A percentile compares a stretch with the other conserved stretches of the same genome.
Conservation (phyloP, 2,329 filamentous ascomycete species). For the Diaporthe sp. region DNA sequence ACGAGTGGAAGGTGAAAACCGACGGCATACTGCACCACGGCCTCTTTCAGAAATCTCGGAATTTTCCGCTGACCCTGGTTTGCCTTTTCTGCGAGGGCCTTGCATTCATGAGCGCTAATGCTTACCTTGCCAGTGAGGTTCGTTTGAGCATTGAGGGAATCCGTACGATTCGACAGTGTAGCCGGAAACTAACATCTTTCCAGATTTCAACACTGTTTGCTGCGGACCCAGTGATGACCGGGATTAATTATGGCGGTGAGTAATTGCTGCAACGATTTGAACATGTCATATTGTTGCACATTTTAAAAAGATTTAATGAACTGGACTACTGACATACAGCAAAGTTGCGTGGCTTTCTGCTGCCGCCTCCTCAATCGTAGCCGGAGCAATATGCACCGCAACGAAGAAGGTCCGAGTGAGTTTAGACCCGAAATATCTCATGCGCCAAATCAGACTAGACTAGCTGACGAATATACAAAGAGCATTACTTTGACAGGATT, state of each 20-base stretch:
- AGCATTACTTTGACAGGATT: constrained; percentile 3
- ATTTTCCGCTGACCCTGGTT: neutral
- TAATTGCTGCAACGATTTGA: too few relatives aligned
- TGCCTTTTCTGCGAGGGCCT: constrained; percentile 19
- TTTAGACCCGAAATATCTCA: neutral
- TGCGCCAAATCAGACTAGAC: neutral
- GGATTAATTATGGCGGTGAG: constrained; percentile 6
- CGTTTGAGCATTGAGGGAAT: neutral
- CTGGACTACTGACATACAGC: neutral
- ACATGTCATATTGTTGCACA: neutral
- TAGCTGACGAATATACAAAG: neutral
- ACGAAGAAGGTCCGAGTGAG: constrained; percentile 16
- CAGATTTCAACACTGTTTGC: constrained; percentile 6
- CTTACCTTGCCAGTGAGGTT: constrained; percentile 11
- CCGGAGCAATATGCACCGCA: constrained; percentile 8
- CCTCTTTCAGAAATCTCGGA: constrained; percentile 4
- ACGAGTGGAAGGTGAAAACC: constrained; percentile 4
- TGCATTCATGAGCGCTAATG: constrained; percentile 7
- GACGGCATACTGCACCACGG: constrained; percentile 4
- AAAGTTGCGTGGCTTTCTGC: constrained; percentile 4
- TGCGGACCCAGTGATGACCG: constrained; percentile 9
- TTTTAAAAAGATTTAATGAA: neutral
- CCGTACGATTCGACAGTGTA: neutral
- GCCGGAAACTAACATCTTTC: neutral
- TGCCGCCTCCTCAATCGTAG: neutral